A percentile compares a stretch with the other conserved stretches of the same genome.
Evolutionary conservation across 306 rosid genomes (phyloP).

Genomic region (Vigna unguiculata): DNA sequence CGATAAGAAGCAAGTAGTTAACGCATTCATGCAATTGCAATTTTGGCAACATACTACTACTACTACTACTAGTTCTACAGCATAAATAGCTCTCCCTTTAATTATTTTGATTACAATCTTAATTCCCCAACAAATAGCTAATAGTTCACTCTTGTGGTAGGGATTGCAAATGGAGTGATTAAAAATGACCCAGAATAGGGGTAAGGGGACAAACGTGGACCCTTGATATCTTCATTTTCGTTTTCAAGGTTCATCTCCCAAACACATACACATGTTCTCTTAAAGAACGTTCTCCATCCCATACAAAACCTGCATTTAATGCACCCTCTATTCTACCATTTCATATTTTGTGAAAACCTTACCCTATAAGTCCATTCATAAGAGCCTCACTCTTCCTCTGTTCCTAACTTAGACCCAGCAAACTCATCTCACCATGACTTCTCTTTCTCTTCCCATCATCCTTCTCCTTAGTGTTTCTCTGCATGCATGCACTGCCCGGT

Average conservation of each 20-base stretch:
- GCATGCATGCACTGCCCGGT: conserved; percentile 75
- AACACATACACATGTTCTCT: conserved; percentile 98
- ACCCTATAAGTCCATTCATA: conserved; percentile 3
- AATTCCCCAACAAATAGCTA: neutral
- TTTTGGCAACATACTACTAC: neutral
- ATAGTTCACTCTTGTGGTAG: conserved; percentile 9
- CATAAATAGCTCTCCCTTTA: neutral
- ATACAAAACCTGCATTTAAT: conserved; percentile 68
- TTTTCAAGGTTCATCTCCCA: conserved; percentile 61
- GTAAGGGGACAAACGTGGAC: conserved; percentile 66
- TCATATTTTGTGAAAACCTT: conserved; percentile 50
- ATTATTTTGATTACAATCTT: conserved; percentile 21
- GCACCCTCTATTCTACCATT: conserved; percentile 46
- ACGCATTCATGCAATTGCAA: conserved; percentile 16
- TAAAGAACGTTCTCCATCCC: conserved; percentile 59
- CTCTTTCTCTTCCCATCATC: conserved; percentile 43
- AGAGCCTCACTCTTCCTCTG: conserved; percentile 19
- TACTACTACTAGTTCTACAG: neutral
- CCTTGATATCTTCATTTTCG: conserved; percentile 65
- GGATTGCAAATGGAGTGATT: conserved; percentile 8
- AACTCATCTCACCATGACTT: conserved; percentile 55
- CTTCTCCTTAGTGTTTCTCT: conserved; percentile 53
- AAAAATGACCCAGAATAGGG: conserved; percentile 34
- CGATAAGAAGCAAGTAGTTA: neutral
- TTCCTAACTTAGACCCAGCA: neutral